A percentile compares a stretch with the other conserved stretches of the same genome.
Conservation (phyloP, 1,284 basidiomycete species). For the Boletus sp. region DNA sequence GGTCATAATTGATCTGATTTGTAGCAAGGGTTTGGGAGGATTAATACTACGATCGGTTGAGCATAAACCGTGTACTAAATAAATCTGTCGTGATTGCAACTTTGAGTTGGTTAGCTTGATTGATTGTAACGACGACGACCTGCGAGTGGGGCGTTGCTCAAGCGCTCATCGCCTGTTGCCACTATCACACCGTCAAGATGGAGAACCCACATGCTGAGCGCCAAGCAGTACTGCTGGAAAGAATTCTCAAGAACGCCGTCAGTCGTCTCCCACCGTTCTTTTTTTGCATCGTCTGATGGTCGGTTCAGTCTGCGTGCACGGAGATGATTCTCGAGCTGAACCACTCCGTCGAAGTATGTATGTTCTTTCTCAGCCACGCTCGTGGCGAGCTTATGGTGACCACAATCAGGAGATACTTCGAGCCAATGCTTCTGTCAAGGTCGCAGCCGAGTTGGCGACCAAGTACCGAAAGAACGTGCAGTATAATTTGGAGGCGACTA, state of each 20-base stretch:
- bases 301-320: slow-evolving; percentile 66
- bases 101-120: not conserved
- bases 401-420: slow-evolving; percentile 59
- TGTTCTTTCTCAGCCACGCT: not conserved
- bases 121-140: not conserved
- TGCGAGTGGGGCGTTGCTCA: not conserved
- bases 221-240: slow-evolving; percentile 83
- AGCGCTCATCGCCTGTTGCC: not conserved
- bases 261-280: slow-evolving; percentile 26
- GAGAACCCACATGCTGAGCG: slow-evolving; percentile 90
- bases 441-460: slow-evolving; percentile 71
- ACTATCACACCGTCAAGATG: slow-evolving; percentile 43
- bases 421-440: slow-evolving; percentile 68
- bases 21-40: slow-evolving; percentile 26
- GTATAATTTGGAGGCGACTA: slow-evolving; percentile 76
- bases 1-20: not conserved
- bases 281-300: slow-evolving; percentile 4
- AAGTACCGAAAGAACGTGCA: slow-evolving; percentile 85
- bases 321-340: slow-evolving; percentile 80
- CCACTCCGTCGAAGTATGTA: slow-evolving; percentile 64
- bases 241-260: slow-evolving; percentile 88
- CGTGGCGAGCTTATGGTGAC: too few relatives aligned
- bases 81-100: not conserved
- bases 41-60: not conserved
- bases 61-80: not conserved